A percentile compares a stretch with the other conserved stretches of the same genome.
phyloP scores from a whole-genome alignment of 176 grass and related monocot species.

The Oryza glaberrima region DNA sequence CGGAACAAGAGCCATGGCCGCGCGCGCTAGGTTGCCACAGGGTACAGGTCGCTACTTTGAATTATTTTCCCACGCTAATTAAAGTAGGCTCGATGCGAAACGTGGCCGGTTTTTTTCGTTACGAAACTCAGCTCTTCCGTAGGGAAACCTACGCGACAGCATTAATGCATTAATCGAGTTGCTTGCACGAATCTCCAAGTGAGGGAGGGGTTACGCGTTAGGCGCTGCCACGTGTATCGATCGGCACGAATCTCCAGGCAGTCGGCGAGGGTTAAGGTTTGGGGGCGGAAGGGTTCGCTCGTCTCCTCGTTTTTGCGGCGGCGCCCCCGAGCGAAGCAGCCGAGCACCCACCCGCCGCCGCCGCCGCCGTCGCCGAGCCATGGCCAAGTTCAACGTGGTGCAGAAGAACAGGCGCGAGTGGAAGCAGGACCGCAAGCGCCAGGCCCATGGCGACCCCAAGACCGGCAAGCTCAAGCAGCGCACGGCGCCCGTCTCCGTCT shows the following conservation, averaged over 20 bases:
- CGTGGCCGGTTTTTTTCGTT: no score
- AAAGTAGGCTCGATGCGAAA: no score
- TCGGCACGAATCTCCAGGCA: conserved; percentile 26
- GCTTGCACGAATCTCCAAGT: not conserved
- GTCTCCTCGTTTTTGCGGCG: not conserved
- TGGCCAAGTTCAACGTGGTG: conserved; percentile 70
- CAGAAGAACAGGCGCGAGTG: conserved; percentile 60
- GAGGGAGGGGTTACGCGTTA: not conserved
- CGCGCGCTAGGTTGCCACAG: no score
- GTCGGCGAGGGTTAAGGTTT: conserved; percentile 27
- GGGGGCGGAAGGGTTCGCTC: conserved; percentile 8
- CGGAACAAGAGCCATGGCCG: not conserved
- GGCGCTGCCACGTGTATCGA: not conserved
- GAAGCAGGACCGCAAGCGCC: conserved; percentile 59
- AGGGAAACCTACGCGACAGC: no score
- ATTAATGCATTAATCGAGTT: no score
- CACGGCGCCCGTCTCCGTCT: conserved; percentile 48
- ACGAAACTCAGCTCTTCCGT: no score
- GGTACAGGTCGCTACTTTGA: no score
- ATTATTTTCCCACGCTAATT: no score
- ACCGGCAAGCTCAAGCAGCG: conserved; percentile 62
- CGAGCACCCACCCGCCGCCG: not conserved
- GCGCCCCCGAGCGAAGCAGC: conserved; percentile 9
- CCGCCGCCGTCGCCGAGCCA: not conserved
- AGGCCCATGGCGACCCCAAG: conserved; percentile 50